Evolutionary conservation across 768 basidiomycete genomes (phyloP).

Genomic region (Collybiopsis confluens): DNA sequence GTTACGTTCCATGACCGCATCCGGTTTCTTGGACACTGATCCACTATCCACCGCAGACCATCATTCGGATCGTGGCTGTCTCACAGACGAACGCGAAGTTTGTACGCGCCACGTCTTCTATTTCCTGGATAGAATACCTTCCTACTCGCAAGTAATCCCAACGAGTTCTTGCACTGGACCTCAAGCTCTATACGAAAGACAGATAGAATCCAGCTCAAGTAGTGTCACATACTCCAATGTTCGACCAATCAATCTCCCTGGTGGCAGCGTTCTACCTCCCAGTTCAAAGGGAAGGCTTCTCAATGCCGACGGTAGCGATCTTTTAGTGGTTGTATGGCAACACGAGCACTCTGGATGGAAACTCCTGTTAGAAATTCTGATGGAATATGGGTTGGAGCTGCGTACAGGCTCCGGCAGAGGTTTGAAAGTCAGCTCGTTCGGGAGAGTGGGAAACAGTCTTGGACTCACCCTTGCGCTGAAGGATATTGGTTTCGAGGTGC

Average conservation of each 20-base stretch:
- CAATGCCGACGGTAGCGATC: conserved; percentile 66
- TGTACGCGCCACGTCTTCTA: conserved; percentile 71
- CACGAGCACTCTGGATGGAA: conserved; percentile 86
- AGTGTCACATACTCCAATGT: conserved; percentile 62
- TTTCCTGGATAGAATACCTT: conserved; percentile 68
- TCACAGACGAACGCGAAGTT: conserved; percentile 46
- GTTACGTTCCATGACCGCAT: conserved; percentile 71
- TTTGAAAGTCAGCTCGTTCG: conserved; percentile 54
- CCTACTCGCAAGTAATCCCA: conserved; percentile 73
- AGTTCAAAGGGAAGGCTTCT: conserved; percentile 67
- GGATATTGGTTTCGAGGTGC: conserved; percentile 72
- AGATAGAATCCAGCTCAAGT: conserved; percentile 47
- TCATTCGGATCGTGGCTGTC: conserved; percentile 30
- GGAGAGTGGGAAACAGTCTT: conserved; percentile 34
- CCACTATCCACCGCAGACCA: conserved; percentile 53
- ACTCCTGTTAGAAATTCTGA: conserved; percentile 74
- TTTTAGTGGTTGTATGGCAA: conserved; percentile 74
- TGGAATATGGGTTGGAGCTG: conserved; percentile 64
- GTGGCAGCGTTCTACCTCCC: conserved; percentile 66
- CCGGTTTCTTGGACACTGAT: conserved; percentile 74
- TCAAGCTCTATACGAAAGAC: conserved; percentile 68
- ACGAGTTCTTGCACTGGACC: conserved; percentile 56
- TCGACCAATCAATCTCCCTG: conserved; percentile 68
- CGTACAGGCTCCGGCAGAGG: conserved; percentile 30
- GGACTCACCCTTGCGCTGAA: conserved; percentile 48